Evolutionary conservation across 176 grass and related monocot species (phyloP), one percentile per base, ranked within the genome.

Genomic region (Musa itinerans): DNA sequence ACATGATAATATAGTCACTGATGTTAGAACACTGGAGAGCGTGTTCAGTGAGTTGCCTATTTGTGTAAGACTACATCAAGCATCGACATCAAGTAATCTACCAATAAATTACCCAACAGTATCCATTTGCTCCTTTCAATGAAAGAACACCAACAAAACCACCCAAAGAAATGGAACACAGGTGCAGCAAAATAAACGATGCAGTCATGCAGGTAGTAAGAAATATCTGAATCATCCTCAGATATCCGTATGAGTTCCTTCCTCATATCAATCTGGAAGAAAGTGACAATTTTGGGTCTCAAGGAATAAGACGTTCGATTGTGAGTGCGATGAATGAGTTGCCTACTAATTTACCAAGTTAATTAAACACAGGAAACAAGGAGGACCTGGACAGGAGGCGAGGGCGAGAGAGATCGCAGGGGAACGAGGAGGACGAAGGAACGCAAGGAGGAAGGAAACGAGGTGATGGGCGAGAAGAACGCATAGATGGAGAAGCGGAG

Each of bases 231-330:
- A 62, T 69, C 61, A 10, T 49, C 62, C 65, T 83, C 63, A 94
- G 52, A 94, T 94, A 79, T 94, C 76, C 83, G 77, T 50, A 99
- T 94, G 53, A 99, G 74, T 78, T 94, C 73, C 79, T 99, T 99
- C 87, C 95, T 82, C 53, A 51, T 82, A 54, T 99, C 95, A 76
- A 99, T 91, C 95, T 92, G 76, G 12, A 89, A 75, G 72, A 25
- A 2, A 27, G 6, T 29, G 26, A 71, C 58, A 85, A 56, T 53
- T 55, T 49, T 19, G 49, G 29, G 9, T 77, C 24, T 43, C 15
- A 49, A 55, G 23, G 21, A 78, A 29, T 10, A 69, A 65, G 56
- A 58, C 5, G 23, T 51, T 73, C n/a, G 4, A n/a, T n/a, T 24
- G 79, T 50, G 10, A 3, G 19, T 27, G 12, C 43, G 11, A n/a